phyloP scores from a whole-genome alignment of 2,329 filamentous ascomycete species.

The Ophiostoma populinum region DNA sequence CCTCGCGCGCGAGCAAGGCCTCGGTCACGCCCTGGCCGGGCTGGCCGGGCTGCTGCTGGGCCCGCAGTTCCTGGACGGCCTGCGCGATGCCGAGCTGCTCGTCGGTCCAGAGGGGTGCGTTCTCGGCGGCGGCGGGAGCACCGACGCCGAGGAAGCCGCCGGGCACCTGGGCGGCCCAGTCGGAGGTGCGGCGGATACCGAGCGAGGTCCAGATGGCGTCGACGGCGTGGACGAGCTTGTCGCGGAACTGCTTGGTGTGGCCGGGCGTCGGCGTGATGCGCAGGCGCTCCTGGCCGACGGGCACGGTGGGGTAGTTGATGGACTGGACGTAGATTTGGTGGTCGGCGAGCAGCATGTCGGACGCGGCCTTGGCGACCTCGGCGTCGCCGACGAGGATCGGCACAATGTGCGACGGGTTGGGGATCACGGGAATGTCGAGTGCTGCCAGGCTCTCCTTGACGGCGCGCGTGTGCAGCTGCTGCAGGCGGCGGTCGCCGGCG shows the following conservation, averaged over 20 bases:
- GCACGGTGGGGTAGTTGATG: constrained; percentile 98
- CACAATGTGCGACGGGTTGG: constrained; percentile 92
- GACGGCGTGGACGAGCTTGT: constrained; percentile 68
- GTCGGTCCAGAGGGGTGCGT: constrained; percentile 78
- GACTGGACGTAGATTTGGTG: constrained; percentile 95
- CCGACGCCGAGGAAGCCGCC: constrained; percentile 94
- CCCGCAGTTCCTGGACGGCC: constrained; percentile 45
- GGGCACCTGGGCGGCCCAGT: constrained; percentile 58
- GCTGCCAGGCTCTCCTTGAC: constrained; percentile 71
- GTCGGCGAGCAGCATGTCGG: constrained; percentile 76
- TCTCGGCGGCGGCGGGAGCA: constrained; percentile 41
- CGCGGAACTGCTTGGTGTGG: constrained; percentile 68
- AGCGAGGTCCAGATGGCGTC: constrained; percentile 80
- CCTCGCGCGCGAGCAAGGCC: constrained; percentile 39
- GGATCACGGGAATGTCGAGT: constrained; percentile 86
- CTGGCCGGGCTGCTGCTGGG: constrained; percentile 21
- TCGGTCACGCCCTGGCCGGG: constrained; percentile 32
- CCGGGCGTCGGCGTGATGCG: constrained; percentile 93
- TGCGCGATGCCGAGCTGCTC: constrained; percentile 66
- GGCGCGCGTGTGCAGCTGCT: constrained; percentile 89
- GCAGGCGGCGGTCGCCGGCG: constrained; percentile 71
- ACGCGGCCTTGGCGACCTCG: constrained; percentile 78
- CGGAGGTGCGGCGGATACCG: constrained; percentile 77
- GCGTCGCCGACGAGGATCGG: constrained; percentile 89
- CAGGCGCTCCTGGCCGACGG: constrained; percentile 91